Base-by-base conservation (phyloP, 192 early-diverging fungal species). In the Backusella australiensis region DNA sequence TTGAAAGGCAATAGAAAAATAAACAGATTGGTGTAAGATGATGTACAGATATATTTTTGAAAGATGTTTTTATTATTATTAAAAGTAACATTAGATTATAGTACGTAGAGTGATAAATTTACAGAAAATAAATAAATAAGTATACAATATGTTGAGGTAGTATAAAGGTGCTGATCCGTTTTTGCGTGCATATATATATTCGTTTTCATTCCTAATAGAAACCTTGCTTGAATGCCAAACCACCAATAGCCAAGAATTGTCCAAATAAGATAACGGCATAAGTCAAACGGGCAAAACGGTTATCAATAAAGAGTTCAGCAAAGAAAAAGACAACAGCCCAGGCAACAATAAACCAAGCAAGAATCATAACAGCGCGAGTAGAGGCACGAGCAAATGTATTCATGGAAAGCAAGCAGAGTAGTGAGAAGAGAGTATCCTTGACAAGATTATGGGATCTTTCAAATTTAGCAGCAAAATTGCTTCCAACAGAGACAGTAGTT, bases 321-420 rank as follows among this genome's bases (percentile, higher is more conserved):
- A 74, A 74, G 17, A 59, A 52, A 39, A 32, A 34, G 9, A 74
- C 23, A 17, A 74, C 56, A 26, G 73, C 63, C 29, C 56, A 74
- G 38, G 34, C 73, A 66, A 74, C 56, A 6, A 65, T 65, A 17
- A 85, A 59, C 83, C 83, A 85, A 35, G 78, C 23, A 8, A 85
- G 21, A 38, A 85, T 79, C 76, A 77, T 76, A 4, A 75, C 83
- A 8, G 83, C 75, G 32, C 56, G 34, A 6, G 69, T 77, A 38
- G 78, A 73, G 15, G 78, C 81, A 69, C 80, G 71, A 29, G 74
- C 81, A 52, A 85, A 73, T 34, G 75, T 78, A 44, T 85, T 82
- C 17, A 85, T 34, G 19, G 69, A 35, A 21, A 85, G 52, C 0
- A 79, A 75, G 0, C 75, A 52, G n/a, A 82, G 71, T 14, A 85